Evolutionary conservation across 2,329 filamentous ascomycete species (phyloP).

Genomic region (Xylariaceae sp.): DNA sequence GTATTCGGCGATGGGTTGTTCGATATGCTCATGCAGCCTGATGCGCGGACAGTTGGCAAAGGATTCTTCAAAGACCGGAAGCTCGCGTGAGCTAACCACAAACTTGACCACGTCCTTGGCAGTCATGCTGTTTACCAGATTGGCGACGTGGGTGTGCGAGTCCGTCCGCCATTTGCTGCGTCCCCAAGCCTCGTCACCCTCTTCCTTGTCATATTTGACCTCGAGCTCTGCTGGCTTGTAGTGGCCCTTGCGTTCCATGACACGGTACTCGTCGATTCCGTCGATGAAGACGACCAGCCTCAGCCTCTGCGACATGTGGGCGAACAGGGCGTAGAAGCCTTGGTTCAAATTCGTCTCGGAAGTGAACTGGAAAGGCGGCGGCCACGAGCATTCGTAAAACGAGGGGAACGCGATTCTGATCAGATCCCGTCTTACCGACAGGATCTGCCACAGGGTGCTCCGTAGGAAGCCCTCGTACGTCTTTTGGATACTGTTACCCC

Average conservation of each 20-base stretch:
- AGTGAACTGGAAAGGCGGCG: conserved; percentile 27
- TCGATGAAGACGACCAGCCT: conserved; percentile 28
- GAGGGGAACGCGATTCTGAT: conserved; percentile 29
- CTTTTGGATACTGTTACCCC: conserved; percentile 35
- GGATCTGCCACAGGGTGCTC: conserved; percentile 33
- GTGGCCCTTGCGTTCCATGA: conserved; percentile 30
- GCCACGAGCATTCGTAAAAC: conserved; percentile 28
- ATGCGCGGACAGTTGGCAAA: conserved; percentile 24
- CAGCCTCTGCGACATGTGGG: conserved; percentile 25
- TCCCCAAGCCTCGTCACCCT: conserved; percentile 28
- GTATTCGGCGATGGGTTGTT: conserved; percentile 27
- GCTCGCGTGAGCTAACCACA: conserved; percentile 27
- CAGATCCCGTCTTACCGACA: conserved; percentile 27
- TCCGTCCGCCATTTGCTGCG: conserved; percentile 29
- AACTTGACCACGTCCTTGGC: conserved; percentile 28
- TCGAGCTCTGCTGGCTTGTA: conserved; percentile 27
- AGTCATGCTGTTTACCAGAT: conserved; percentile 25
- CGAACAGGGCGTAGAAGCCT: conserved; percentile 28
- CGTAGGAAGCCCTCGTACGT: conserved; percentile 37
- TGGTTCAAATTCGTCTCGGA: conserved; percentile 27
- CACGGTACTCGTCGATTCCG: conserved; percentile 30
- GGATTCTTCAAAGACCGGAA: conserved; percentile 25
- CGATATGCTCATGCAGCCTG: conserved; percentile 27
- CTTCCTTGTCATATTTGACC: conserved; percentile 24
- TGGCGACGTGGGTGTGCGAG: conserved; percentile 25